Conservation (phyloP, 2,329 filamentous ascomycete genomes). For the Hymenoscyphus infarciens region DNA sequence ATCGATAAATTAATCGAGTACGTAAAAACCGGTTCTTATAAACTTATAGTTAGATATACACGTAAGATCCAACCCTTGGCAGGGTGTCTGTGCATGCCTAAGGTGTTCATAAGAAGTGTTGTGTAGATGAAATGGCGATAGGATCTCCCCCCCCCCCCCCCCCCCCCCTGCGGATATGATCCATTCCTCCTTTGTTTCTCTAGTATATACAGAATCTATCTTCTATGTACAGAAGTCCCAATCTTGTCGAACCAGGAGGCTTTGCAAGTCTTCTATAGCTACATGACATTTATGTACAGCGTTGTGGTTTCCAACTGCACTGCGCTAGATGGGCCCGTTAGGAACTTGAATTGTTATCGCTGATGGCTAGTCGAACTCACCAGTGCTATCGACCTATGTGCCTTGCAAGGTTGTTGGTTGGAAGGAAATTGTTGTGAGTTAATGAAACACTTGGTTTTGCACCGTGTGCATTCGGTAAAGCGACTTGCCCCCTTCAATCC, state of each 20-base stretch:
- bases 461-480: not conserved
- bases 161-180: not conserved
- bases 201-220: not conserved
- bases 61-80: too few species aligned
- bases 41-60: too few species aligned
- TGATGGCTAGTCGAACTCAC: not conserved
- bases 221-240: not conserved
- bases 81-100: too few species aligned
- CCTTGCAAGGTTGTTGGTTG: not conserved
- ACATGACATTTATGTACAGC: not conserved
- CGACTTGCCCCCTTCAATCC: not conserved
- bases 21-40: too few species aligned
- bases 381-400: not conserved
- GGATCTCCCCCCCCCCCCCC: not conserved
- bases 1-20: too few species aligned
- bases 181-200: not conserved
- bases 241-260: not conserved
- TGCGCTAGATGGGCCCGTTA: not conserved
- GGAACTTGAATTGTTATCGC: not conserved
- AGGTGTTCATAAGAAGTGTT: too few species aligned
- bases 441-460: not conserved
- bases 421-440: not conserved
- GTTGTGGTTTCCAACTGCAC: not conserved
- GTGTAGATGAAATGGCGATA: too few species aligned
- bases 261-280: not conserved